Base-by-base conservation (phyloP, 2,329 filamentous ascomycete species). In the Diaporthe ampelina region DNA sequence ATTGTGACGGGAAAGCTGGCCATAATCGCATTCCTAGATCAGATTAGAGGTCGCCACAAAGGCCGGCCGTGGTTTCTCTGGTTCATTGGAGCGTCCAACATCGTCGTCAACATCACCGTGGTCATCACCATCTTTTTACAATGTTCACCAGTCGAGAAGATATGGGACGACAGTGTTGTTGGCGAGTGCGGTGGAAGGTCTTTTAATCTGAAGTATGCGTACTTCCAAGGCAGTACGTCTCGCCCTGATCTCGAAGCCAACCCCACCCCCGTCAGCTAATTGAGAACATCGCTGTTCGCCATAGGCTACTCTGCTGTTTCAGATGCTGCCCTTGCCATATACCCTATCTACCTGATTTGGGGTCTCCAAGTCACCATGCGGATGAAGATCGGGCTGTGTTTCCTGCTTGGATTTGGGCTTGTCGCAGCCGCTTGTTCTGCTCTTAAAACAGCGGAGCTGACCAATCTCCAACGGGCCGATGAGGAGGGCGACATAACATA, bases 151-250 rank as follows among this genome's bases (percentile, higher is more conserved):
- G n/a, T 57, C 21, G 58, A 72, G 3, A 72, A 72, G 58, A 37
- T 72, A 21, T 72, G 70, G 70, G 70, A 72, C 24, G 48, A 65
- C 17, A 29, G 37, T 1, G 2, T 72, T 1, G 48, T 45, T 11
- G 70, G 70, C 26, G 19, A 56, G 17, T 72, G 70, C 26, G 10
- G n/a, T 5, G 37, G 50, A 3, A n/a, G 58, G 26, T 15, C 57
- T 15, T 43, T 65, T 17, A 65, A 56, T 40, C 15, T 35, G 17
- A 65, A 63, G 15, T 72, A 72, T 43, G 70, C 70, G 21, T 72
- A 65, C 29, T 72, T 72, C 7, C 70, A 72, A 43, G 70, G 70
- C 48, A 72, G 70, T 72, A 56, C 4, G 70, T 63, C 19, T 52
- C n/a, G 7, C 6, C 35, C 15, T 48, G 19, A 32, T 65, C 11